phyloP scores from a whole-genome alignment of 2,329 filamentous ascomycete species.

The Westerdykella ornata region DNA sequence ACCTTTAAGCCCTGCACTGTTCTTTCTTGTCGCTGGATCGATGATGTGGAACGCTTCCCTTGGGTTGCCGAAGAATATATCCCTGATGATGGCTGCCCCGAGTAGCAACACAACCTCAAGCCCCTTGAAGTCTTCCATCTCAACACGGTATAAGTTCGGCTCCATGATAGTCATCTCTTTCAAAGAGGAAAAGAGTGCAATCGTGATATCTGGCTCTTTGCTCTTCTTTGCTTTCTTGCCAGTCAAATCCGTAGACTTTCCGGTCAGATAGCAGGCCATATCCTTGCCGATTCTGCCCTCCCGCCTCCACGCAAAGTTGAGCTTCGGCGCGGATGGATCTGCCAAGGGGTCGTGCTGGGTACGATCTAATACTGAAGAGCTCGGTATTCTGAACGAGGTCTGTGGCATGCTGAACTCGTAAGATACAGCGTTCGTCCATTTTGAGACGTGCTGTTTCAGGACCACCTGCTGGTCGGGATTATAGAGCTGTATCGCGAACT shows the following conservation, averaged over 20 bases:
- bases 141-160: constrained; percentile 81
- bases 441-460: constrained; percentile 64
- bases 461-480: constrained; percentile 80
- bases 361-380: constrained; percentile 68
- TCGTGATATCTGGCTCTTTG: constrained; percentile 90
- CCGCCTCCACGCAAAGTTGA: constrained; percentile 82
- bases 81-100: constrained; percentile 54
- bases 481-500: constrained; percentile 83
- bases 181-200: constrained; percentile 70
- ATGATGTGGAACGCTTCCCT: constrained; percentile 73
- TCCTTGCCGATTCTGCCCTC: constrained; percentile 82
- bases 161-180: constrained; percentile 86
- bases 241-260: constrained; percentile 59
- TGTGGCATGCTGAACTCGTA: constrained; percentile 95
- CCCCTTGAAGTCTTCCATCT: constrained; percentile 90
- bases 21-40: constrained; percentile 38
- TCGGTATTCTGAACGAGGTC: constrained; percentile 74
- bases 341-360: constrained; percentile 56
- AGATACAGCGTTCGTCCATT: constrained; percentile 70
- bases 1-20: constrained; percentile 30
- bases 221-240: constrained; percentile 60
- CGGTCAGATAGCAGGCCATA: constrained; percentile 80
- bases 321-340: constrained; percentile 55
- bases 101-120: constrained; percentile 73
- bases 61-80: constrained; percentile 57